Evolutionary conservation across 2,329 filamentous ascomycete genomes (phyloP), one percentile per base, ranked within the genome.

Genomic region (Curvularia lunata): DNA sequence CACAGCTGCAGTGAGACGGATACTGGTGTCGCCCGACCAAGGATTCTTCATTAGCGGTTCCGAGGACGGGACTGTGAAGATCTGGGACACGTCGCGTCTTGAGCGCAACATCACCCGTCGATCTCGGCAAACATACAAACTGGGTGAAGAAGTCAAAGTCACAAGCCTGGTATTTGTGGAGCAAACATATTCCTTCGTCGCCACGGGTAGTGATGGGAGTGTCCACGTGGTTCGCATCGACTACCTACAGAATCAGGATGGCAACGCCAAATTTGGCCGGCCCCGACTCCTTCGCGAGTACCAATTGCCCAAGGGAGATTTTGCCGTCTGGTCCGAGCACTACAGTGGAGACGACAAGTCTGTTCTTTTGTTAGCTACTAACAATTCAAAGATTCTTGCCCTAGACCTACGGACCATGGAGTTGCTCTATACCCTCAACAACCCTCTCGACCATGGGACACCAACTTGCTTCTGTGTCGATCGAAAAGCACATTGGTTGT

Each of bases 1-100:
- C 72, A 88, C 84, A 27, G 91, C 87, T 0, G 86, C 91, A 7
- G 86, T 98, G 63, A 97, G 90, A 70, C 87, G 93, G 9, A 86
- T 98, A 10, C 82, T 90, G 2, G 86, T 92, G 7, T 89, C 95
- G 1, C 92, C 94, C 0, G 95, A 99, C 71, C 94, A 99, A 74
- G 81, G 88, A 4, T 99, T 99, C 79, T 99, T 99, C 76, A 84
- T 97, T 55, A 98, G 95, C 0, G 94, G 88, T 6, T 94, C 93
- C 9, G 91, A 97, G 69, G 95, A 99, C 76, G 91, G 95, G 2
- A 87, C 86, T 6, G 91, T 97, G 55, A 96, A 91, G 71, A 85
- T 99, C 5, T 99, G 95, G 95, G 95, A 99, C 77, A 90, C 92
- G 25, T 88, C 88, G 25, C 86, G 95, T 23, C 83, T 99, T 6